Conservation (phyloP, 1,284 basidiomycete species). For the Puccinia brachypodii region DNA sequence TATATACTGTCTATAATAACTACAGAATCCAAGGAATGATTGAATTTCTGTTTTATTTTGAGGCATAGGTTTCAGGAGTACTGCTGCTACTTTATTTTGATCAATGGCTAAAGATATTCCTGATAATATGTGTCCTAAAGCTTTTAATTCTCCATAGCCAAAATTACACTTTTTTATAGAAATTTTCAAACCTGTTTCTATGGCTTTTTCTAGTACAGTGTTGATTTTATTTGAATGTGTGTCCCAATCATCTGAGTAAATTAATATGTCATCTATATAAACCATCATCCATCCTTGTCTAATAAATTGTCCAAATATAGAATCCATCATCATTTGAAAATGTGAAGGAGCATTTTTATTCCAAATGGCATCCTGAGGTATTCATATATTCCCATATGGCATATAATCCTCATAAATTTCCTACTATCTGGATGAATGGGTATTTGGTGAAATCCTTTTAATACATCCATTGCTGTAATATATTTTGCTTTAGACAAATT, state of each 20-base stretch:
- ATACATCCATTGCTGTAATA: not conserved
- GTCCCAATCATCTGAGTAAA: not conserved
- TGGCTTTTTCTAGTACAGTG: not conserved
- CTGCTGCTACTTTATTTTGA: conserved; percentile 58
- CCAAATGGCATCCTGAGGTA: not conserved
- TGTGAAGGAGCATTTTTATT: not conserved
- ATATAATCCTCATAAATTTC: not conserved
- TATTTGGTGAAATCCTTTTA: not conserved
- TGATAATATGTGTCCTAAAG: conserved; percentile 59
- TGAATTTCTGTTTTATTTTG: conserved; percentile 49
- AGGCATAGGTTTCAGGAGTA: conserved; percentile 59
- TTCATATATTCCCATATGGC: not conserved
- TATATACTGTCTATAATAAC: conserved; percentile 14
- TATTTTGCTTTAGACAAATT: not conserved
- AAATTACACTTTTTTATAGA: conserved; percentile 25
- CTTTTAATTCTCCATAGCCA: not conserved
- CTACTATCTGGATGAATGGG: not conserved
- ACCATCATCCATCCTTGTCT: conserved; percentile 17
- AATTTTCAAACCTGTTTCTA: not conserved
- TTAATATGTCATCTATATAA: conserved; percentile 10
- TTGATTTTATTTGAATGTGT: not conserved
- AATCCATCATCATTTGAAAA: not conserved
- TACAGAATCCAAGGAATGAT: conserved; percentile 4
- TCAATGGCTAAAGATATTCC: conserved; percentile 59
- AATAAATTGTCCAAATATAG: not conserved